phyloP scores from a whole-genome alignment of 495 filamentous ascomycete genomes.

The Aspergillus ostianus region DNA sequence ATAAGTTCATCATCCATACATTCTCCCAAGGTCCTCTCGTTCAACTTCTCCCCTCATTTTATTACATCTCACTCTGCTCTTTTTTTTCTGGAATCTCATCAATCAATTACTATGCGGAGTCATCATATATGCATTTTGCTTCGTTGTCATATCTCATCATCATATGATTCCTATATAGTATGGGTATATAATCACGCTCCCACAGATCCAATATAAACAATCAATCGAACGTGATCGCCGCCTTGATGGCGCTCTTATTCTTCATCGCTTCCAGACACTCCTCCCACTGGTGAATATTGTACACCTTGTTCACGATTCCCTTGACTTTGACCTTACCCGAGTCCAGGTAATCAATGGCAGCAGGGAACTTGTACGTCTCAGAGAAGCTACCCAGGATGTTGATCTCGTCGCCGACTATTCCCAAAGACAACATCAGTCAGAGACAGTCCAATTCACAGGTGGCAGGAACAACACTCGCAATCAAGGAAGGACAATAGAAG shows the following conservation, averaged over 20 bases:
- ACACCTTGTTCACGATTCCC: constrained; percentile 53
- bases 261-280: constrained; percentile 43
- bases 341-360: constrained; percentile 68
- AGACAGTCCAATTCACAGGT: constrained; percentile 7
- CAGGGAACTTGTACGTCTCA: constrained; percentile 71
- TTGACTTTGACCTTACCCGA: constrained; percentile 61
- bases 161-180: constrained; percentile 4
- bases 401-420: constrained; percentile 55
- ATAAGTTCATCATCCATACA: not conserved
- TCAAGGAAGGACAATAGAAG: not conserved
- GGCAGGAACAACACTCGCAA: constrained; percentile 14
- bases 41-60: not conserved
- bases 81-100: not conserved
- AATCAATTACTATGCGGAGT: not conserved
- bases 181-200: not conserved
- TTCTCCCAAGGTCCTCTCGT: not conserved
- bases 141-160: not conserved
- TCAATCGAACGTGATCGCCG: constrained; percentile 66
- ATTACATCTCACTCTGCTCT: not conserved
- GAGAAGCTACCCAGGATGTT: constrained; percentile 69
- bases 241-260: constrained; percentile 71
- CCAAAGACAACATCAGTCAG: not conserved
- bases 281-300: constrained; percentile 47
- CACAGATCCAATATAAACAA: constrained; percentile 2
- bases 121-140: not conserved